phyloP scores from a whole-genome alignment of 495 filamentous ascomycete genomes.

The Penicillium cinerascens region DNA sequence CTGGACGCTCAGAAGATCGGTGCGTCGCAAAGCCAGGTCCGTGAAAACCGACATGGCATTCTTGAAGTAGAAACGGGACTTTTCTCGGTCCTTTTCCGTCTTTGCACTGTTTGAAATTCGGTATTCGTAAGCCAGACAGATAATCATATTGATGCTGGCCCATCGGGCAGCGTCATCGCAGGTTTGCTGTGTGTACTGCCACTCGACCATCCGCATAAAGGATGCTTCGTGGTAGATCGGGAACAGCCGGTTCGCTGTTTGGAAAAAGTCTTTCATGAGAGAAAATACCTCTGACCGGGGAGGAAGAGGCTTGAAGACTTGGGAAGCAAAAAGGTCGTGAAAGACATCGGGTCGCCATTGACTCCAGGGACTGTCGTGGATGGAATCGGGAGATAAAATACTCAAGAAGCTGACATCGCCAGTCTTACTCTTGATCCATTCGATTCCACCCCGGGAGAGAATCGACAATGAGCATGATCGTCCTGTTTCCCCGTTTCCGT shows the following conservation, averaged over 20 bases:
- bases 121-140: slow-evolving; percentile 85
- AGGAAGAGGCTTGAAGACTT: slow-evolving; percentile 74
- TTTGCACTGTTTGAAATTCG: slow-evolving; percentile 86
- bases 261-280: slow-evolving; percentile 84
- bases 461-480: slow-evolving; percentile 93
- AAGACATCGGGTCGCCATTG: slow-evolving; percentile 94
- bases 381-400: slow-evolving; percentile 69
- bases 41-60: slow-evolving; percentile 90
- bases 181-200: slow-evolving; percentile 86
- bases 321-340: slow-evolving; percentile 78
- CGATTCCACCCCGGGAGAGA: slow-evolving; percentile 88
- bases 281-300: slow-evolving; percentile 74
- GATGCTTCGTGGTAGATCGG: slow-evolving; percentile 92
- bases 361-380: slow-evolving; percentile 78
- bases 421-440: slow-evolving; percentile 96
- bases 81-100: slow-evolving; percentile 80
- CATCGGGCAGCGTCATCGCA: slow-evolving; percentile 95
- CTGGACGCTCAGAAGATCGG: slow-evolving; percentile 89
- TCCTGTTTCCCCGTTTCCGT: slow-evolving; percentile 44
- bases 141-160: slow-evolving; percentile 88
- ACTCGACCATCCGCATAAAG: slow-evolving; percentile 92
- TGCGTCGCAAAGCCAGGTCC: slow-evolving; percentile 88
- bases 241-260: slow-evolving; percentile 95
- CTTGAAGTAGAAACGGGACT: slow-evolving; percentile 89
- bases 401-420: slow-evolving; percentile 84